A percentile compares a stretch with the other conserved stretches of the same genome.
These are phyloP conservation scores for Viridothelium virens DNA, from an alignment of 495 filamentous ascomycete genomes.

Conservation along the genomic window DNA sequence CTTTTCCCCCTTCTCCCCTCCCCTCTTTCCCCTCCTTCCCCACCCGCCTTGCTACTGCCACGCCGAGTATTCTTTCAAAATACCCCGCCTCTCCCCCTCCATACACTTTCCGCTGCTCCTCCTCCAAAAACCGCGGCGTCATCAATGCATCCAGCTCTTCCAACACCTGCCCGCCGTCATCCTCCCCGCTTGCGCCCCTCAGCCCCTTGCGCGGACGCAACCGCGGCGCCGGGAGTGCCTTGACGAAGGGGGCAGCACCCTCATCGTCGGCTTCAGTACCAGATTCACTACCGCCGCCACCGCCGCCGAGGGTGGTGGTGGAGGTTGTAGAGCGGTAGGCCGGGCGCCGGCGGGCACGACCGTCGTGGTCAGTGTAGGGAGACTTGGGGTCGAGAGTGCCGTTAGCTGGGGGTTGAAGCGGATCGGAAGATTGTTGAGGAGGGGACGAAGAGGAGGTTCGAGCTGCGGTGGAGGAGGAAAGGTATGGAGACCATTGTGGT, in stretches of 20 bases:
- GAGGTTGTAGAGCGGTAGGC: not conserved
- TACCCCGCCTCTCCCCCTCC: constrained; percentile 16
- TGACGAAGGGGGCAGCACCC: constrained; percentile 53
- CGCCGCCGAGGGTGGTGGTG: constrained; percentile 9
- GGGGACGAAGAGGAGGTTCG: not conserved
- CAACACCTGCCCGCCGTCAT: constrained; percentile 19
- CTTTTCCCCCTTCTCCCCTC: constrained; percentile 14
- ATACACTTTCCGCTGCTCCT: constrained; percentile 35
- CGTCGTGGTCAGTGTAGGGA: not conserved
- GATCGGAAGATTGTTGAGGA: not conserved
- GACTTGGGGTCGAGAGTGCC: not conserved
- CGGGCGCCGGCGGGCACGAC: not conserved
- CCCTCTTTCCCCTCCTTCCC: not conserved
- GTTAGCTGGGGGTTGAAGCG: not conserved
- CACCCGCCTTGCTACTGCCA: constrained; percentile 4
- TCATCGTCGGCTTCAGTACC: constrained; percentile 92
- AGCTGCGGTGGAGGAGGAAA: not conserved
- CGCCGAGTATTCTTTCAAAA: constrained; percentile 18
- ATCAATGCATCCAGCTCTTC: constrained; percentile 37
- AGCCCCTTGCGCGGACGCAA: constrained; percentile 67
- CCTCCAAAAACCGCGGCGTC: constrained; percentile 52
- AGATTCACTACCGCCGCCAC: constrained; percentile 67
- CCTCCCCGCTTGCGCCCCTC: constrained; percentile 29
- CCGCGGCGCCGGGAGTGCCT: constrained; percentile 70
- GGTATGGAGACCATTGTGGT: not conserved